Evolutionary conservation across 768 basidiomycete genomes (phyloP).

Genomic region (Macrocybe gigantea): DNA sequence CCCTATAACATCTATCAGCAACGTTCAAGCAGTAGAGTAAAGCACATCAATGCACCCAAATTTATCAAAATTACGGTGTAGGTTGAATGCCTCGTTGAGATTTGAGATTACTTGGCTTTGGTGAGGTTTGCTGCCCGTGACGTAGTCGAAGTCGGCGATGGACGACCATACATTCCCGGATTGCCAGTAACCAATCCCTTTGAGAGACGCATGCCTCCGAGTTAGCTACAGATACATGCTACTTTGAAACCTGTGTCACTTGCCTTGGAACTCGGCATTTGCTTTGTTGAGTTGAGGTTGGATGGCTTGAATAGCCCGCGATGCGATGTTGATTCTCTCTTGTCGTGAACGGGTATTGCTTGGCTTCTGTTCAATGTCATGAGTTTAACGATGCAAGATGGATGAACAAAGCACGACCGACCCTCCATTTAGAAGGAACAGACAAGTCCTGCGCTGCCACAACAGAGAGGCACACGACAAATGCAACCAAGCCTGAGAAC

Average conservation of each 20-base stretch:
- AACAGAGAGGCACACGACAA: too few relatives aligned
- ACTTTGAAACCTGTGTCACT: conserved; percentile 3
- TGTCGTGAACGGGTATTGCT: conserved; percentile 28
- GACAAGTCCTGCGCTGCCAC: conserved; percentile 16
- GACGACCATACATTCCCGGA: conserved; percentile 45
- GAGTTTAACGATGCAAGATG: neutral
- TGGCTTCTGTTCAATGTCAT: conserved; percentile 27
- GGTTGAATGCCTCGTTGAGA: conserved; percentile 33
- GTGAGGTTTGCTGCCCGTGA: conserved; percentile 30
- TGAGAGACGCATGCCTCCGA: neutral
- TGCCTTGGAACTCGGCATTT: conserved; percentile 39
- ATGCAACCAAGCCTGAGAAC: too few relatives aligned
- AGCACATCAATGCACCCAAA: conserved; percentile 24
- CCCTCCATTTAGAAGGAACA: conserved; percentile 25
- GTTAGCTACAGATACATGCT: neutral
- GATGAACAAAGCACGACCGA: conserved; percentile 7
- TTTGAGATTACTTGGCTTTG: conserved; percentile 30
- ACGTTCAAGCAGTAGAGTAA: neutral
- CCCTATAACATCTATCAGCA: conserved; percentile 8
- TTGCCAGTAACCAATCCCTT: conserved; percentile 50
- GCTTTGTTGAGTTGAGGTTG: conserved; percentile 27
- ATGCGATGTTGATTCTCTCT: conserved; percentile 35
- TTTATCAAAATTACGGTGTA: conserved; percentile 35
- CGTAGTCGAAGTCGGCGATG: conserved; percentile 42
- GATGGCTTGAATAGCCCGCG: conserved; percentile 36